Evolutionary conservation across 306 rosid species (phyloP), one percentile per base, ranked within the genome.

Genomic region (Vicia faba): DNA sequence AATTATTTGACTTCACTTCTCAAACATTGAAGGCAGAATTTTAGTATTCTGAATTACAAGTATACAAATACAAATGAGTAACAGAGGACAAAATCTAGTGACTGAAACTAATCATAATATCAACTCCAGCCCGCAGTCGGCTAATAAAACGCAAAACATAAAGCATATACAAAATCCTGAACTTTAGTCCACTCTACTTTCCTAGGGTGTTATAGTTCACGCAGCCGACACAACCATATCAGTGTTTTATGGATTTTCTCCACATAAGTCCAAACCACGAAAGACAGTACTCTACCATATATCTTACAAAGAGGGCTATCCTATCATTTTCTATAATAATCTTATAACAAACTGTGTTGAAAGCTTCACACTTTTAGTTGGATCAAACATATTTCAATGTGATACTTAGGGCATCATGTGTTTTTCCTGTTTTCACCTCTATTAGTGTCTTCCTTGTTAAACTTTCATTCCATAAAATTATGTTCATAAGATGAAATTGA

Each of bases 161-260:
- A n/a, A 31, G 75, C n/a, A 53, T 16, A 68, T 46, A 57, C 48
- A 43, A 70, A 74, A 75, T n/a, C 60, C 55, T 8, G 50, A 64
- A 53, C 59, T 64, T 71, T 36, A 61, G 44, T 49, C 39, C 46
- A 26, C 29, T 19, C 23, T 5, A 5, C 53, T 14, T 46, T 46
- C 45, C 53, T 46, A 15, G 23, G 53, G 1, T 46, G 53, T 46
- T 51, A 20, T 51, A 8, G 25, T 51, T 20, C 29, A 19, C 13
- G 0, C 10, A 36, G 46, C 44, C 16, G 7, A 60, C 48, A 11
- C 10, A 20, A 36, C 46, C 66, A 23, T 61, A 61, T 28, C 5
- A 9, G 16, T 36, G 46, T 59, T 58, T 16, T 31, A 58, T 10
- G 18, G 44, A 59, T 59, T 33, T 15, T 33, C 13, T 29, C 26